Evolutionary conservation across 352 stramenopile species (phyloP).

Genomic region (Phytophthora cactorum): DNA sequence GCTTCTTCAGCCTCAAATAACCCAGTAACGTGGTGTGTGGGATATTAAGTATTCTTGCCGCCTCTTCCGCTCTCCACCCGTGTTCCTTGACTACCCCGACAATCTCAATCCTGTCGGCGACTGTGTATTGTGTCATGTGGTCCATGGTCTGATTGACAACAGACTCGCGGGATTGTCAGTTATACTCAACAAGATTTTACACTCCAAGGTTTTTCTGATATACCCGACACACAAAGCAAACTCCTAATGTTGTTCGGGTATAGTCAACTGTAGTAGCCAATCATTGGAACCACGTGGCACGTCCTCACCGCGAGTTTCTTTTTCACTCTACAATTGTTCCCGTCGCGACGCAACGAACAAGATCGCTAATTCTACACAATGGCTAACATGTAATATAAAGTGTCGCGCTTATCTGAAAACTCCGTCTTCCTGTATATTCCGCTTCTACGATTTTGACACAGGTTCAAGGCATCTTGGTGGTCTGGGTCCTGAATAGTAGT

Average conservation of each 20-base stretch:
- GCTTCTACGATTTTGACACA: background rate
- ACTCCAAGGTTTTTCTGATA: background rate
- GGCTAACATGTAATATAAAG: background rate
- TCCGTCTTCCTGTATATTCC: background rate
- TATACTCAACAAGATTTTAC: background rate
- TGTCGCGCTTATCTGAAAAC: no score
- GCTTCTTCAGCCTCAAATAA: background rate
- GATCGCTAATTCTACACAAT: background rate
- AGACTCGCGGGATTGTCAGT: background rate
- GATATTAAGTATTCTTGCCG: background rate
- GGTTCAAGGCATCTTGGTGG: conserved; percentile 3
- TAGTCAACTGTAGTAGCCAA: background rate
- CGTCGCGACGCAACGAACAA: background rate
- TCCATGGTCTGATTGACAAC: background rate
- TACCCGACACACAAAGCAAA: background rate
- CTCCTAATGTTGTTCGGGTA: background rate
- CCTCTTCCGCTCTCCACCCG: background rate
- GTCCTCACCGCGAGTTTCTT: background rate
- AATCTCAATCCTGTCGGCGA: background rate
- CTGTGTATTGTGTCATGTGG: background rate
- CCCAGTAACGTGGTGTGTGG: background rate
- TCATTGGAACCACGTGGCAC: background rate
- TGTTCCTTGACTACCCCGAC: background rate
- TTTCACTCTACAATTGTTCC: background rate
- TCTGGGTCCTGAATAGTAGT: conserved; percentile 6